These are phyloP conservation scores for Trichoderma koningii DNA, from an alignment of 2,329 filamentous ascomycete genomes.

Conservation along the genomic window DNA sequence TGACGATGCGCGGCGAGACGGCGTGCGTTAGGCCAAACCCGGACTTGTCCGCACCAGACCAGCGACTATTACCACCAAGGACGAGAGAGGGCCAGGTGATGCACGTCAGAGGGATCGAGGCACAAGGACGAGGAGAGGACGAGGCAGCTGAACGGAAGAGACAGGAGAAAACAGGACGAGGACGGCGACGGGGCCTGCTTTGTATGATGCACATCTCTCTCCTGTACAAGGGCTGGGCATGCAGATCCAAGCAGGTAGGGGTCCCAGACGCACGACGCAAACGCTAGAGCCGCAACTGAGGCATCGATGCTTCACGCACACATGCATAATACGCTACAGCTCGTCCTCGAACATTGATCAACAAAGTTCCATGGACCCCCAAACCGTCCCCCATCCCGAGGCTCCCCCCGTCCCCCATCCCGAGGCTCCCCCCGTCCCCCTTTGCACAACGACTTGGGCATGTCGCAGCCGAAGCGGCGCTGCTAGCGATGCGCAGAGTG, in stretches of 20 bases:
- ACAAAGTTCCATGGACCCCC: constrained; percentile 25
- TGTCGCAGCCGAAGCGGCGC: constrained; percentile 1
- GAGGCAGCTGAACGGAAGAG: constrained; percentile 4
- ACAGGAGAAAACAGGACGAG: neutral
- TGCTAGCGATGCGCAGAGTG: neutral
- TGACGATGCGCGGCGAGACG: constrained; percentile 15
- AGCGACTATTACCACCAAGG: neutral
- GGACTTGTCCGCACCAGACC: neutral
- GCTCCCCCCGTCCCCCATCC: constrained; percentile 12
- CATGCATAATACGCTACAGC: neutral
- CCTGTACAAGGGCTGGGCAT: no score
- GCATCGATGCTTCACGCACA: constrained; percentile 18
- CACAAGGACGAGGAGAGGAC: neutral
- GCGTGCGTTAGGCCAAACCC: constrained; percentile 6
- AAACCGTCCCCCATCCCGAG: constrained; percentile 10
- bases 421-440: constrained; percentile 13
- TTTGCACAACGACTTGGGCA: constrained; percentile 3
- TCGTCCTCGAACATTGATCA: neutral
- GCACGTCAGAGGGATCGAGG: neutral
- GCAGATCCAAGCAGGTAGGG: neutral
- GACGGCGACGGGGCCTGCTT: constrained; percentile 13
- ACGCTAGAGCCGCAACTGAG: constrained; percentile 16
- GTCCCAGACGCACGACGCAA: neutral
- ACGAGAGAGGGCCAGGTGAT: neutral
- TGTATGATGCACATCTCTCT: constrained; percentile 6